A percentile compares a stretch with the other conserved stretches of the same genome.
Conservation (phyloP, 2,329 filamentous ascomycete genomes). For the Sclerotinia trifoliorum region DNA sequence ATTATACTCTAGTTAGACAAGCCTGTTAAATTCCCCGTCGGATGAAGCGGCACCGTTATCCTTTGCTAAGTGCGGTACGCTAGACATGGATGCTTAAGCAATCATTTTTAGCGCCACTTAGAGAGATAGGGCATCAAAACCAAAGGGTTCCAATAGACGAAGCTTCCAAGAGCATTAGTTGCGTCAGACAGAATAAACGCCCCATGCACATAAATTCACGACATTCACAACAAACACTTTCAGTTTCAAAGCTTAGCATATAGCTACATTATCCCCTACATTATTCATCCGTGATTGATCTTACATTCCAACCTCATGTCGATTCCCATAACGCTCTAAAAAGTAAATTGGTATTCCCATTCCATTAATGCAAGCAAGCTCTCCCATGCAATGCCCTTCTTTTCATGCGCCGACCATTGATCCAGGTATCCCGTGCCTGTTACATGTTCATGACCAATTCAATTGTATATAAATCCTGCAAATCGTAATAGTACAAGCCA, state of each 20-base stretch:
- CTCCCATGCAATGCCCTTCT: background rate
- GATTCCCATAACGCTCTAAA: slow-evolving; percentile 6
- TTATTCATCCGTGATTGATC: background rate
- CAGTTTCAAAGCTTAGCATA: no score
- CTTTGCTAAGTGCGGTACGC: no score
- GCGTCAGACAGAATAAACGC: no score
- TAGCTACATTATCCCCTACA: background rate
- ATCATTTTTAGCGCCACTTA: no score
- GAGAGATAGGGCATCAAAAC: no score
- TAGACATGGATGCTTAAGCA: no score
- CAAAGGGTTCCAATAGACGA: no score
- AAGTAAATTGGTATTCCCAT: slow-evolving; percentile 9
- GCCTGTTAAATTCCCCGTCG: no score
- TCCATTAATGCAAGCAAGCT: background rate
- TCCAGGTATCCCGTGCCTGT: background rate
- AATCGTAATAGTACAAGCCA: background rate
- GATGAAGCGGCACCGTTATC: no score
- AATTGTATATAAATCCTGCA: background rate
- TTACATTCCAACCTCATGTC: background rate
- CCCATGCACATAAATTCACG: background rate
- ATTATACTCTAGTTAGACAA: no score
- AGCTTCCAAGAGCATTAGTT: background rate
- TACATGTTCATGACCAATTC: background rate
- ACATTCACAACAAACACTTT: background rate
- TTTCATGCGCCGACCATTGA: background rate